A percentile compares a stretch with the other conserved stretches of the same genome.
These are phyloP conservation scores for Wallemia hederae DNA, from an alignment of 1,284 basidiomycete species.

Conservation along the genomic window DNA sequence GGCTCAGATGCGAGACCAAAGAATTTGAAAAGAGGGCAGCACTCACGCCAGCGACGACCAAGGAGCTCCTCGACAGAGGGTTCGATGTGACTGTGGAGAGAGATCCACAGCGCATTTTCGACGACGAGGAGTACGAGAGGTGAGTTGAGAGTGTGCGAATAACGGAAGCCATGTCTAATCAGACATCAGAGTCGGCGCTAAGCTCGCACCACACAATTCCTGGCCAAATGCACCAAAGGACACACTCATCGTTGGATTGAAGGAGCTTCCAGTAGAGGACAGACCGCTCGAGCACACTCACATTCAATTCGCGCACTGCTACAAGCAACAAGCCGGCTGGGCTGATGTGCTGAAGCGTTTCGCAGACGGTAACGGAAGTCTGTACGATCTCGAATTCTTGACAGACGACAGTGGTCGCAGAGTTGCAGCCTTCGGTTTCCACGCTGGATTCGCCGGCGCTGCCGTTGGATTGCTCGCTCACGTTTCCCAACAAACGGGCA, in stretches of 20 bases:
- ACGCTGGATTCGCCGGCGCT: conserved; percentile 92
- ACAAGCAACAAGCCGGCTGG: conserved; percentile 92
- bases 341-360: conserved; percentile 62
- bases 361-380: conserved; percentile 49
- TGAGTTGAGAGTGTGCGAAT: conserved; percentile 20
- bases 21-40: conserved; percentile 77
- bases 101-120: conserved; percentile 83
- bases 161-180: conserved; percentile 1
- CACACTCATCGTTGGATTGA: conserved; percentile 75
- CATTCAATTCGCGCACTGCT: conserved; percentile 97
- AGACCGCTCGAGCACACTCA: conserved; percentile 71
- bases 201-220: conserved; percentile 58
- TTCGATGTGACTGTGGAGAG: conserved; percentile 80
- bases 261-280: conserved; percentile 52
- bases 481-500: conserved; percentile 34
- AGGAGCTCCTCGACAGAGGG: conserved; percentile 62
- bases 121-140: conserved; percentile 76
- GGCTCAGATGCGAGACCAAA: conserved; percentile 88
- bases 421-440: conserved; percentile 96
- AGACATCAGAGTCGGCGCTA: conserved; percentile 46
- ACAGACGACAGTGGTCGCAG: conserved; percentile 56
- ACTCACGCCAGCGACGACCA: conserved; percentile 73
- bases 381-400: conserved; percentile 94
- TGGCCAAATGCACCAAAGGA: conserved; percentile 54
- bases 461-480: conserved; percentile 69